A percentile compares a stretch with the other conserved stretches of the same genome.
phyloP scores from a whole-genome alignment of 169 alveolate genomes.

The Babesia ovata region DNA sequence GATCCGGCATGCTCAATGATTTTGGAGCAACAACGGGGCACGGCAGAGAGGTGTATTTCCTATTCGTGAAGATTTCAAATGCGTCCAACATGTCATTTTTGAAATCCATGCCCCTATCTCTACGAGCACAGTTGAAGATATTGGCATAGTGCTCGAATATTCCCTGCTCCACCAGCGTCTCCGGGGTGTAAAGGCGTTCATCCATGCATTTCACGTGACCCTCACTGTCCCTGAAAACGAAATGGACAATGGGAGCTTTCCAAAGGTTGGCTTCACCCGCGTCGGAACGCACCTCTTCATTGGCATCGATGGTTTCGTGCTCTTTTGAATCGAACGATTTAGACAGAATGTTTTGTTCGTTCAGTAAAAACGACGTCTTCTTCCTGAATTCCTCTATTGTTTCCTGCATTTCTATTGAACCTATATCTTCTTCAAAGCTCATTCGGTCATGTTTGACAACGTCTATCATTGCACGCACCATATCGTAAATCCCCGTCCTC shows the following conservation, averaged over 20 bases:
- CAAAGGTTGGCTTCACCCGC: constrained; percentile 29
- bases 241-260: constrained; percentile 61
- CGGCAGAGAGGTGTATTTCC: constrained; percentile 62
- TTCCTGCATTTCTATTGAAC: constrained; percentile 5
- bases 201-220: constrained; percentile 62
- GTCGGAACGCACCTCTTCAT: neutral
- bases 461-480: constrained; percentile 54
- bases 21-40: constrained; percentile 29
- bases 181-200: constrained; percentile 61
- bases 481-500: constrained; percentile 40
- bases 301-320: neutral
- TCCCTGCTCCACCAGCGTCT: constrained; percentile 68
- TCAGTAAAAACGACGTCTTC: constrained; percentile 1
- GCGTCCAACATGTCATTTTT: constrained; percentile 63
- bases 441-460: constrained; percentile 4
- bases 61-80: constrained; percentile 48
- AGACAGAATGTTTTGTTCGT: neutral
- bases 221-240: constrained; percentile 57
- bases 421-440: neutral
- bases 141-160: constrained; percentile 56
- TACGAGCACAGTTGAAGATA: constrained; percentile 33
- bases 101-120: constrained; percentile 21
- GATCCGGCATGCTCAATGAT: neutral
- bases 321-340: constrained; percentile 11
- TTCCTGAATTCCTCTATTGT: constrained; percentile 21